Evolutionary conservation across 345 rosid genomes (phyloP).

Genomic region (Brassica napus): Da-Ae NC_063444.1:22519001-22519500

Average conservation of each 20-base stretch:
- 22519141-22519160: constrained; percentile 64
- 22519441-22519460: constrained; percentile 38
- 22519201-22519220: constrained; percentile 66
- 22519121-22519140: constrained; percentile 75
- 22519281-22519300: not conserved
- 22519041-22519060: constrained; percentile 73
- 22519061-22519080: constrained; percentile 82
- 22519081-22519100: constrained; percentile 41
- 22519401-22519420: constrained; percentile 69
- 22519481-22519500: constrained; percentile 37
- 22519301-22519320: not conserved
- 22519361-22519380: not conserved
- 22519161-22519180: constrained; percentile 41
- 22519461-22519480: constrained; percentile 44
- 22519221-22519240: constrained; percentile 49
- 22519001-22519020: not conserved
- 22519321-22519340: not conserved
- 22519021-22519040: constrained; percentile 45
- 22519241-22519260: not conserved
- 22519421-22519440: constrained; percentile 62
- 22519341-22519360: not conserved
- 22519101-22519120: constrained; percentile 68
- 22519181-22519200: constrained; percentile 84
- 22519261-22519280: not conserved
- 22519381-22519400: not conserved